Evolutionary conservation across 805 yeast genomes (phyloP).

Genomic region (Metschnikowia santaceciliae): DNA sequence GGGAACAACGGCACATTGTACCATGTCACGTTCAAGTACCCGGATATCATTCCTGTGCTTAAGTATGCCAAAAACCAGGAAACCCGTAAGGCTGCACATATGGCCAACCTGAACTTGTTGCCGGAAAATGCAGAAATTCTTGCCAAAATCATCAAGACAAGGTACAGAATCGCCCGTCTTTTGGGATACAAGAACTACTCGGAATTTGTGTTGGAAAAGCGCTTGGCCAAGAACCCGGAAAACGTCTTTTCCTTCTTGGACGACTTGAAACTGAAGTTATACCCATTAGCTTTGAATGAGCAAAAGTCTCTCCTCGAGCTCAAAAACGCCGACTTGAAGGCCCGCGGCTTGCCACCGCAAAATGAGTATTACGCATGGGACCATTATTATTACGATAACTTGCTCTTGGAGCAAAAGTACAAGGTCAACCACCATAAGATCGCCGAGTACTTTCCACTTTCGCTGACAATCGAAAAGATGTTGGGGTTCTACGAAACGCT

Average conservation of each 20-base stretch:
- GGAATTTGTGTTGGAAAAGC: slow-evolving; percentile 65
- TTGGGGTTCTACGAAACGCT: slow-evolving; percentile 64
- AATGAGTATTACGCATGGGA: slow-evolving; percentile 63
- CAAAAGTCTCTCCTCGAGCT: slow-evolving; percentile 43
- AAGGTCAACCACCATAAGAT: slow-evolving; percentile 69
- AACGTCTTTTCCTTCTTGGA: slow-evolving; percentile 58
- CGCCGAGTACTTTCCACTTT: slow-evolving; percentile 75
- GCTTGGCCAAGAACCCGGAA: slow-evolving; percentile 72
- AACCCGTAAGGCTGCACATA: slow-evolving; percentile 63
- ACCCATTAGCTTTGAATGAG: slow-evolving; percentile 58
- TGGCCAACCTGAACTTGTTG: slow-evolving; percentile 62
- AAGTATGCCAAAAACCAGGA: slow-evolving; percentile 61
- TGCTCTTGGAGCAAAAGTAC: slow-evolving; percentile 62
- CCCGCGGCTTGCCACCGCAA: slow-evolving; percentile 41
- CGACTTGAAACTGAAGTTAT: slow-evolving; percentile 57
- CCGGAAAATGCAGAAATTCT: slow-evolving; percentile 62
- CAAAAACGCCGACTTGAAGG: slow-evolving; percentile 50
- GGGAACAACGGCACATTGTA: slow-evolving; percentile 41
- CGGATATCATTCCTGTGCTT: slow-evolving; percentile 74
- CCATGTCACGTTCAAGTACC: slow-evolving; percentile 77
- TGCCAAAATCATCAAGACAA: slow-evolving; percentile 53
- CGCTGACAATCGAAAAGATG: slow-evolving; percentile 65
- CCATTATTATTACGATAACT: slow-evolving; percentile 59
- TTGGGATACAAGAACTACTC: slow-evolving; percentile 70
- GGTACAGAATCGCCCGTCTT: slow-evolving; percentile 57